A percentile compares a stretch with the other conserved stretches of the same genome.
Conservation (phyloP, 345 rosid genomes). For the Turnera subulata region DNA sequence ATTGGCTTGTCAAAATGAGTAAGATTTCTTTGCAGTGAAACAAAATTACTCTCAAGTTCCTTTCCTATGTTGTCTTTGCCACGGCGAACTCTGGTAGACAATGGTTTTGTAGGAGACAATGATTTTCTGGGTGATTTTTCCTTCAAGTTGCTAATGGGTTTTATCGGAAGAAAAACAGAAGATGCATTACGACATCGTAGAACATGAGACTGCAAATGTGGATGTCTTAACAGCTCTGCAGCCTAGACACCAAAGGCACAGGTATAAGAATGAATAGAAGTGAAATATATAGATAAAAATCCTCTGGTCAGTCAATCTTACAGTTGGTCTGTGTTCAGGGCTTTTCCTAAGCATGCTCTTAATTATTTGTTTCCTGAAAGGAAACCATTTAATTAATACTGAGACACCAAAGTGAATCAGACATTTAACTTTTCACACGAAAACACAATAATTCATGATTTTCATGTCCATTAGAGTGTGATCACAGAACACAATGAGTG, state of each 20-base stretch:
- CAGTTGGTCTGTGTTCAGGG: constrained; percentile 75
- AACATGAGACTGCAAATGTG: constrained; percentile 72
- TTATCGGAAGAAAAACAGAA: constrained; percentile 75
- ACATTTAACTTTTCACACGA: not conserved
- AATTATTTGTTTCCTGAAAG: constrained; percentile 77
- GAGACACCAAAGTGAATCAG: constrained; percentile 1
- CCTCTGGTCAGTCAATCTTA: constrained; percentile 34
- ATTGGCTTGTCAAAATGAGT: constrained; percentile 32
- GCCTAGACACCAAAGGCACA: constrained; percentile 47
- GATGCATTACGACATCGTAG: constrained; percentile 64
- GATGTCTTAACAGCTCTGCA: constrained; percentile 84
- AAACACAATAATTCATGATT: not conserved
- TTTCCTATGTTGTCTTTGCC: constrained; percentile 37
- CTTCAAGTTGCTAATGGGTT: constrained; percentile 46
- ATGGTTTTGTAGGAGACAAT: constrained; percentile 46
- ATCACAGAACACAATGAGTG: not conserved
- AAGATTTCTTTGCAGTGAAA: constrained; percentile 33
- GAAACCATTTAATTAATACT: constrained; percentile 8
- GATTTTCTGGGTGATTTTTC: constrained; percentile 62
- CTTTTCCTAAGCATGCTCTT: constrained; percentile 87
- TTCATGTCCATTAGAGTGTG: not conserved
- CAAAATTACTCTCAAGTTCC: constrained; percentile 33
- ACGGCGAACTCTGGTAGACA: constrained; percentile 38
- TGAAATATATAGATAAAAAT: constrained; percentile 10
- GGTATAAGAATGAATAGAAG: constrained; percentile 14